Percentiles rank a stretch among this genome's conserved stretches.
These are phyloP conservation scores for Apiospora hydei DNA, from an alignment of 2,329 filamentous ascomycete species.

Conservation along the genomic window DNA sequence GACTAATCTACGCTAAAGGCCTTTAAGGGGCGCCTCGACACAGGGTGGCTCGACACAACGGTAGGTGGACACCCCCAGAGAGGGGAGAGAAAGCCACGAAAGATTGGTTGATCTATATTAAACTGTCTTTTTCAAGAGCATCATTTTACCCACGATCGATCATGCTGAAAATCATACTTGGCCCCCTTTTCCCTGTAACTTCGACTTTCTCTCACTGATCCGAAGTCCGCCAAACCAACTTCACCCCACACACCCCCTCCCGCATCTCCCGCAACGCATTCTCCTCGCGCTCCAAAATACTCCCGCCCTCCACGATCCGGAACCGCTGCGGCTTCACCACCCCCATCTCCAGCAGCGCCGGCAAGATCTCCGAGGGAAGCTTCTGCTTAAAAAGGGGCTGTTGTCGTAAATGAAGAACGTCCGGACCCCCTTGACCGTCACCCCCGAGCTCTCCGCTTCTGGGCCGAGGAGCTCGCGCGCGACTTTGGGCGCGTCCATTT, in stretches of 20 bases:
- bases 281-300: conserved; percentile 47
- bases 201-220: not conserved
- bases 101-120: too few species aligned
- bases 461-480: conserved; percentile 50
- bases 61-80: too few species aligned
- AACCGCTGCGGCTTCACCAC: conserved; percentile 51
- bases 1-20: too few species aligned
- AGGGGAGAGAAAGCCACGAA: too few species aligned
- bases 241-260: conserved; percentile 47
- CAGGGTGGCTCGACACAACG: too few species aligned
- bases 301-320: conserved; percentile 49
- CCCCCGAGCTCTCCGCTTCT: conserved; percentile 45
- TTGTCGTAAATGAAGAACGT: conserved; percentile 62
- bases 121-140: not conserved
- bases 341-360: conserved; percentile 50
- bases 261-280: conserved; percentile 47
- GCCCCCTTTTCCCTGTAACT: not conserved
- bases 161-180: too few species aligned
- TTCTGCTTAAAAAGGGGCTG: conserved; percentile 64
- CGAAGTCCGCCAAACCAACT: conserved; percentile 45
- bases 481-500: conserved; percentile 57
- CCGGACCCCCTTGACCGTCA: conserved; percentile 59
- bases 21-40: too few species aligned
- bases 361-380: conserved; percentile 62
- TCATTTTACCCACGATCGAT: too few species aligned